Conservation (phyloP, 768 basidiomycete species). For the Galerina sulciceps region DNA sequence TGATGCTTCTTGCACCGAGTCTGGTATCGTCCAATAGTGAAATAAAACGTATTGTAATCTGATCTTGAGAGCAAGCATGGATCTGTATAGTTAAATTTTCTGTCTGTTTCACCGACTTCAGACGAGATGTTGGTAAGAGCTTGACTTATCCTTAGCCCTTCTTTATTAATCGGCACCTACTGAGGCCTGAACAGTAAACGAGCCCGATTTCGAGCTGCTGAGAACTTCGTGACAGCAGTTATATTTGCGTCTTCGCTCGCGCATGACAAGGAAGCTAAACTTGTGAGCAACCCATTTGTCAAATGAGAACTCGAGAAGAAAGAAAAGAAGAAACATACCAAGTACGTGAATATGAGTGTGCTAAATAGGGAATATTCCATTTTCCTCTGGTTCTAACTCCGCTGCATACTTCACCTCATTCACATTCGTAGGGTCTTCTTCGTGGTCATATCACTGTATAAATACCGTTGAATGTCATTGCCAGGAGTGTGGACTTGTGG, state of each 20-base stretch:
- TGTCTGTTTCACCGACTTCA: conserved; percentile 12
- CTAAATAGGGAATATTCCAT: conserved; percentile 1
- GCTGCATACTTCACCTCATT: conserved; percentile 1
- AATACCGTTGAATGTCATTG: conserved; percentile 26
- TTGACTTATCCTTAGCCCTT: conserved; percentile 17
- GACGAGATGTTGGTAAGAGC: background rate
- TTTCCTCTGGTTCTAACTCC: background rate
- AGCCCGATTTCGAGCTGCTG: conserved; percentile 22
- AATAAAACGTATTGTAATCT: conserved; percentile 22
- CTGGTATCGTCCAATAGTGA: too few relatives aligned
- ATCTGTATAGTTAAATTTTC: background rate
- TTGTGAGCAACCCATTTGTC: conserved; percentile 11
- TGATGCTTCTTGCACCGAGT: conserved; percentile 20
- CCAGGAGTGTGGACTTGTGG: conserved; percentile 26
- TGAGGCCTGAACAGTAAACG: conserved; percentile 29
- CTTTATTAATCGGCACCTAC: conserved; percentile 18
- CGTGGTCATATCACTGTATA: conserved; percentile 25
- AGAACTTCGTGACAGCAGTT: conserved; percentile 21
- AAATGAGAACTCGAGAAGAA: background rate
- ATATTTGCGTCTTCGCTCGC: conserved; percentile 32
- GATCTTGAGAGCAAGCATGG: conserved; percentile 25
- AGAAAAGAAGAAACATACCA: conserved; percentile 10
- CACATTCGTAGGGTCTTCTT: conserved; percentile 11
- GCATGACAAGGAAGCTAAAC: conserved; percentile 25
- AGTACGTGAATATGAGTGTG: background rate